Percentiles rank a stretch among this genome's conserved stretches.
Evolutionary conservation across 805 yeast genomes (phyloP).

Genomic region (Pichia gijzeniarum): DNA sequence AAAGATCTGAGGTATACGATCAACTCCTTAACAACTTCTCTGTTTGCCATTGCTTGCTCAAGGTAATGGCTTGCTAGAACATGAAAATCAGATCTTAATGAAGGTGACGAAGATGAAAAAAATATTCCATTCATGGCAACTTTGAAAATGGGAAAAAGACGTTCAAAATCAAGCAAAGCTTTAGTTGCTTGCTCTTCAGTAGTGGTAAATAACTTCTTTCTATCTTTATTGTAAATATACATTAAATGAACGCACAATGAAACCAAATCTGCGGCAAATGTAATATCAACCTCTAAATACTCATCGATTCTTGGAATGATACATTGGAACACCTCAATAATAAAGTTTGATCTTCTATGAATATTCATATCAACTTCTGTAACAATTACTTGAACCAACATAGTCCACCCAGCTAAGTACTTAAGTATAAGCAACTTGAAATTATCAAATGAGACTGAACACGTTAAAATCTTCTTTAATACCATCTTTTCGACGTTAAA

Average conservation of each 20-base stretch:
- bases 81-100: constrained; percentile 74
- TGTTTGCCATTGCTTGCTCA: constrained; percentile 40
- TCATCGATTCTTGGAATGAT: constrained; percentile 72
- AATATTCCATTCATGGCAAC: constrained; percentile 70
- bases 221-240: constrained; percentile 51
- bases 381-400: constrained; percentile 65
- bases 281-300: constrained; percentile 58
- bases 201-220: constrained; percentile 18
- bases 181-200: constrained; percentile 27
- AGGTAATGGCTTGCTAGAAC: constrained; percentile 63
- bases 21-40: constrained; percentile 39
- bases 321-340: constrained; percentile 69
- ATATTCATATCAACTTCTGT: constrained; percentile 44
- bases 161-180: constrained; percentile 35
- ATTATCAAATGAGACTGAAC: constrained; percentile 39
- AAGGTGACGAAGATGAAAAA: constrained; percentile 60
- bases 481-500: constrained; percentile 22
- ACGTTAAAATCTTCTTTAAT: constrained; percentile 36
- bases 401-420: constrained; percentile 78
- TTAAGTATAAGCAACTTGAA: constrained; percentile 49
- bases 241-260: constrained; percentile 68
- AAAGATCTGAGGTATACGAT: constrained; percentile 51
- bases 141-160: constrained; percentile 63
- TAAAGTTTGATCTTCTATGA: constrained; percentile 49
- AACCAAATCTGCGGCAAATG: constrained; percentile 69